phyloP scores from a whole-genome alignment of 192 early-diverging fungal genomes.

The Coemansia sp. region DNA sequence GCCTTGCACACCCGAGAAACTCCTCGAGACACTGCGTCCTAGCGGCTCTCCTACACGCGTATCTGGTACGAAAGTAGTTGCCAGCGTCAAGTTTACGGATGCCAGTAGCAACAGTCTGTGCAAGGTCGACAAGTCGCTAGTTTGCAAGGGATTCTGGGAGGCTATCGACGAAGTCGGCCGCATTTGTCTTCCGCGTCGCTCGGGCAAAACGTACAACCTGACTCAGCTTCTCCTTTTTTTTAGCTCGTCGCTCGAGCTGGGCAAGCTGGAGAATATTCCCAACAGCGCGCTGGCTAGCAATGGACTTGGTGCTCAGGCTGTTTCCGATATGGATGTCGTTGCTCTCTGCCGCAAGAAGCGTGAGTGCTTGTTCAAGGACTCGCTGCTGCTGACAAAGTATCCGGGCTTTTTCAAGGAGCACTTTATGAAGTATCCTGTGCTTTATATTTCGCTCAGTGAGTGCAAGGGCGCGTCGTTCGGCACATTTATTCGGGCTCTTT shows the following conservation, averaged over 20 bases:
- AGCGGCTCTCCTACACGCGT: conserved; percentile 47
- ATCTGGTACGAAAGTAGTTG: conserved; percentile 34
- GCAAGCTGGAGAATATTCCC: conserved; percentile 15
- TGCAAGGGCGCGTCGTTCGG: conserved; percentile 18
- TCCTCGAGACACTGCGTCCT: conserved; percentile 21
- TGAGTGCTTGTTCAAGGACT: conserved; percentile 34
- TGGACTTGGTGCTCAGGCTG: not conserved
- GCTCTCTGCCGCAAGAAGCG: conserved; percentile 37
- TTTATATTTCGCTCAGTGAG: conserved; percentile 31
- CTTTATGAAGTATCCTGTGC: conserved; percentile 48
- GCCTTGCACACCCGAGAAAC: conserved; percentile 29
- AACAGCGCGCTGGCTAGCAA: conserved; percentile 1
- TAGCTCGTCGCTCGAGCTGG: conserved; percentile 29
- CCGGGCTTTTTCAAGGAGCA: conserved; percentile 37
- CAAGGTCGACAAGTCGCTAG: conserved; percentile 49
- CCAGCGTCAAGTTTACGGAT: conserved; percentile 27
- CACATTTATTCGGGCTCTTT: conserved; percentile 15
- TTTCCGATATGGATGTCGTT: conserved; percentile 15
- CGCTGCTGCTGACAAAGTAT: conserved; percentile 33
- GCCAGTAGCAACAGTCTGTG: conserved; percentile 12
- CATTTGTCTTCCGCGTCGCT: conserved; percentile 42
- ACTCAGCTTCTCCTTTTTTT: conserved; percentile 45
- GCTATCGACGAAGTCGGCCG: conserved; percentile 23
- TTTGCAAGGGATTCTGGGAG: conserved; percentile 52
- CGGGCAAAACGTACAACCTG: conserved; percentile 51